phyloP scores from a whole-genome alignment of 140 eudicot genomes.

The Erigeron philadelphicus region DNA sequence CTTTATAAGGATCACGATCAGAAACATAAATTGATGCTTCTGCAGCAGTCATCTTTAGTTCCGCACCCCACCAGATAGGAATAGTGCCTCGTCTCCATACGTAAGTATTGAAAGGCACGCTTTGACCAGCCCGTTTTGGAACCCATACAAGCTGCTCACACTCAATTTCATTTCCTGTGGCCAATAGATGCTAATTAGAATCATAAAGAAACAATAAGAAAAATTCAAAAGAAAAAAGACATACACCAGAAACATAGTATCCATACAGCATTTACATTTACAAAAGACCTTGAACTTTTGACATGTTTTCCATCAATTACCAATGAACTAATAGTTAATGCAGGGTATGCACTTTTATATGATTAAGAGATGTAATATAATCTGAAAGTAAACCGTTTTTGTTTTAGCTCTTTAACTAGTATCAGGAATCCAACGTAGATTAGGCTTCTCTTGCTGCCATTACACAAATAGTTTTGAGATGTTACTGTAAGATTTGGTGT shows the following conservation, averaged over 20 bases:
- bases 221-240: neutral
- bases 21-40: conserved; percentile 92
- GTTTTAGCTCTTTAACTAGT: neutral
- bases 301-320: neutral
- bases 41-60: conserved; percentile 81
- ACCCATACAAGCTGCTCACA: conserved; percentile 97
- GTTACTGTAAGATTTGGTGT: conserved; percentile 13
- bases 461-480: conserved; percentile 1
- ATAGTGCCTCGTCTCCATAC: conserved; percentile 90
- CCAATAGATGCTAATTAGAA: conserved; percentile 15
- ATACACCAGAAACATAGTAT: conserved; percentile 12
- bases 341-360: neutral
- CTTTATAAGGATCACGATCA: conserved; percentile 76
- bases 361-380: neutral
- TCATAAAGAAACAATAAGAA: neutral
- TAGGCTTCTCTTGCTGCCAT: neutral
- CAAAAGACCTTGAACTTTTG: neutral
- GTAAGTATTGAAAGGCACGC: conserved; percentile 76
- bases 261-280: neutral
- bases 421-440: neutral
- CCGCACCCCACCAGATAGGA: conserved; percentile 99
- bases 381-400: neutral
- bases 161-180: conserved; percentile 84
- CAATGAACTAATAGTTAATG: neutral
- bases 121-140: conserved; percentile 59